These are phyloP conservation scores for Cladophialophora psammophila DNA, from an alignment of 2,329 filamentous ascomycete species.

Conservation along the genomic window DNA sequence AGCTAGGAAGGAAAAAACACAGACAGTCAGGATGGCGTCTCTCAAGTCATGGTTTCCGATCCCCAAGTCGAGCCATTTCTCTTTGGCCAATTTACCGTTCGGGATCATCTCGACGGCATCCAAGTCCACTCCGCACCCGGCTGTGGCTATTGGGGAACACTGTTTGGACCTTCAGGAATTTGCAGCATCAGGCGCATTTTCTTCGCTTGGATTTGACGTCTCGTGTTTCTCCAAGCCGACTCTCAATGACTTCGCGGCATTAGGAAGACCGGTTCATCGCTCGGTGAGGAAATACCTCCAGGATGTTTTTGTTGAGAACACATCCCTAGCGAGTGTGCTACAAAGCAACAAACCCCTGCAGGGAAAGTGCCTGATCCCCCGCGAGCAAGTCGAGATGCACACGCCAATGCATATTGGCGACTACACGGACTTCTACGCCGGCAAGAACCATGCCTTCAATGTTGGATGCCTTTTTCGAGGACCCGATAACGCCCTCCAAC, in stretches of 20 bases:
- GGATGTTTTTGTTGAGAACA: constrained; percentile 67
- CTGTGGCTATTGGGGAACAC: constrained; percentile 75
- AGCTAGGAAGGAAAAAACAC: constrained; percentile 6
- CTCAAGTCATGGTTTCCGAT: constrained; percentile 67
- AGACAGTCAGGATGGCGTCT: constrained; percentile 39
- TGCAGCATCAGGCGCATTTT: constrained; percentile 65
- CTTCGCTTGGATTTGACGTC: constrained; percentile 64
- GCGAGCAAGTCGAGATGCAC: constrained; percentile 68
- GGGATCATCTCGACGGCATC: constrained; percentile 75
- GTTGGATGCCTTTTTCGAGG: constrained; percentile 73
- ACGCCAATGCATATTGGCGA: constrained; percentile 80
- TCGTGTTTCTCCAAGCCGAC: constrained; percentile 70
- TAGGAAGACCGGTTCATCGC: constrained; percentile 72
- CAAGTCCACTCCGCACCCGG: constrained; percentile 66
- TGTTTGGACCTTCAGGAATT: constrained; percentile 74
- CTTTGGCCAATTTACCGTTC: constrained; percentile 81
- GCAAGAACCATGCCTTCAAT: constrained; percentile 78
- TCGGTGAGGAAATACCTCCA: constrained; percentile 75
- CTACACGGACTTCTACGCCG: constrained; percentile 87
- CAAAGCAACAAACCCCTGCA: constrained; percentile 67
- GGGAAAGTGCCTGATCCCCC: constrained; percentile 65
- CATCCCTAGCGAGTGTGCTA: constrained; percentile 66
- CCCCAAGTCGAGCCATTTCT: constrained; percentile 70
- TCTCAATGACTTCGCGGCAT: constrained; percentile 75
- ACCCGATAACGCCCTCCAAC: constrained; percentile 74